Evolutionary conservation across 164 flowering plant species (phyloP).

Genomic region (Aristolochia fimbriata): DNA sequence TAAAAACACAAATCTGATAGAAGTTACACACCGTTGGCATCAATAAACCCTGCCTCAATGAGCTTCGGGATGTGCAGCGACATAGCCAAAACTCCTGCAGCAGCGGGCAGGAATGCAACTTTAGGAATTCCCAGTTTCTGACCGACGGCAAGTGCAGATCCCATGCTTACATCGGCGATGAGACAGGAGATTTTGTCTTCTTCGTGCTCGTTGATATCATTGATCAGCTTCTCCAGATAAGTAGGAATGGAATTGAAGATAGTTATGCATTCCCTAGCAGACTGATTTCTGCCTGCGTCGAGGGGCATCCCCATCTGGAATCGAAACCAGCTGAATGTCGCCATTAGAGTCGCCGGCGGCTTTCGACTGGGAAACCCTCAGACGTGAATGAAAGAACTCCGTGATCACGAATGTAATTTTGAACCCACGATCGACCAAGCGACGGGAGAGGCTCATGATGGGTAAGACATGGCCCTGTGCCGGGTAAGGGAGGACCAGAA

Average conservation of each 20-base stretch:
- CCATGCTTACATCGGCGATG: slow-evolving; percentile 16
- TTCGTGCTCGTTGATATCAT: slow-evolving; percentile 1
- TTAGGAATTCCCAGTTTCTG: slow-evolving; percentile 16
- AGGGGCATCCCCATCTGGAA: slow-evolving; percentile 14
- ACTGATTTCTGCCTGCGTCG: slow-evolving; percentile 7
- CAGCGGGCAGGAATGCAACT: slow-evolving; percentile 12
- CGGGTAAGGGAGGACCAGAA: slow-evolving; percentile 5
- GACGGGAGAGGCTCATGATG: slow-evolving; percentile 16
- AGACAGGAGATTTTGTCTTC: slow-evolving; percentile 17
- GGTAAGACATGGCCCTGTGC: slow-evolving; percentile 17
- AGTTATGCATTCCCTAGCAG: not conserved
- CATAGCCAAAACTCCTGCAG: slow-evolving; percentile 6
- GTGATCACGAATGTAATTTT: slow-evolving; percentile 23
- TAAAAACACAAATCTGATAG: not conserved
- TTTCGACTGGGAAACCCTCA: slow-evolving; percentile 3
- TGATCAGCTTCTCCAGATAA: slow-evolving; percentile 11
- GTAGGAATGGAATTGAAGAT: slow-evolving; percentile 9
- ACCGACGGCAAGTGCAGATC: slow-evolving; percentile 18
- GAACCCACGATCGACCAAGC: slow-evolving; percentile 17
- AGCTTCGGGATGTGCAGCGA: slow-evolving; percentile 12
- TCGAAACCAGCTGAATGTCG: slow-evolving; percentile 4
- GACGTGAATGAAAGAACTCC: slow-evolving; percentile 10
- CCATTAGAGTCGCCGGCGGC: not conserved
- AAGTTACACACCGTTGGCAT: slow-evolving; percentile 5
- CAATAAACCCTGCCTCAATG: slow-evolving; percentile 13